Percentiles rank a stretch among this genome's conserved stretches.
Conservation (phyloP, 768 basidiomycete species). For the Lanmaoa rubissima region DNA sequence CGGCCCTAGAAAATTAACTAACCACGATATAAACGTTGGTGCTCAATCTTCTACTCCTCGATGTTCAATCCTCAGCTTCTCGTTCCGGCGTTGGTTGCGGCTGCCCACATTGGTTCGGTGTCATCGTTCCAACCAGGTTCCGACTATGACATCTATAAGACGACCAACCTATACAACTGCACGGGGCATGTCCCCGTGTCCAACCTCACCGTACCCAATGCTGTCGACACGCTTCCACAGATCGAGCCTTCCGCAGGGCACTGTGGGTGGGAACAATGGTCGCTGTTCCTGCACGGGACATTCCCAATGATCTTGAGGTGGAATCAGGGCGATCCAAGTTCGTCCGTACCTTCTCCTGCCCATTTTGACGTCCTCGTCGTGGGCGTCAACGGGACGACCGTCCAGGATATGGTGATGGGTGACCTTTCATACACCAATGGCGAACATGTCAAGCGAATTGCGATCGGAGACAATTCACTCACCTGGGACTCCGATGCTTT, state of each 20-base stretch:
- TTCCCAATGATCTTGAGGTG: conserved; percentile 14
- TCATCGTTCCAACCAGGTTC: conserved; percentile 10
- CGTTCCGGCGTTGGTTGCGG: not conserved
- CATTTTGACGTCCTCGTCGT: conserved; percentile 9
- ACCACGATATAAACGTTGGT: too few species aligned
- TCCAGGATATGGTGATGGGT: not conserved
- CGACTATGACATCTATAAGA: conserved; percentile 11
- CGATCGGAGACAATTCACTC: conserved; percentile 7
- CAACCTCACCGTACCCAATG: conserved; percentile 13
- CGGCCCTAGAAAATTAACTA: too few species aligned
- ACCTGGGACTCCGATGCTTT: conserved; percentile 9
- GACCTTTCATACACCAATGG: not conserved
- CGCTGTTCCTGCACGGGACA: conserved; percentile 12
- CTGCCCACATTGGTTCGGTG: not conserved
- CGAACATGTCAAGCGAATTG: conserved; percentile 4
- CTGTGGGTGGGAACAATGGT: conserved; percentile 17
- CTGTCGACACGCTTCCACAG: conserved; percentile 18
- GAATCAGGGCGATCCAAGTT: conserved; percentile 11
- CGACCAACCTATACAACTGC: conserved; percentile 19
- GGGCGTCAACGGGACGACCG: conserved; percentile 7
- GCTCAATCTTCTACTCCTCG: too few species aligned
- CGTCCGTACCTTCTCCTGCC: not conserved
- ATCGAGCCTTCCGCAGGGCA: not conserved
- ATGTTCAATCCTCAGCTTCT: too few species aligned
- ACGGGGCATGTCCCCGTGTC: conserved; percentile 8